Evolutionary conservation across 2,329 filamentous ascomycete genomes (phyloP).

Genomic region (Aspergillus calidoustus): DNA sequence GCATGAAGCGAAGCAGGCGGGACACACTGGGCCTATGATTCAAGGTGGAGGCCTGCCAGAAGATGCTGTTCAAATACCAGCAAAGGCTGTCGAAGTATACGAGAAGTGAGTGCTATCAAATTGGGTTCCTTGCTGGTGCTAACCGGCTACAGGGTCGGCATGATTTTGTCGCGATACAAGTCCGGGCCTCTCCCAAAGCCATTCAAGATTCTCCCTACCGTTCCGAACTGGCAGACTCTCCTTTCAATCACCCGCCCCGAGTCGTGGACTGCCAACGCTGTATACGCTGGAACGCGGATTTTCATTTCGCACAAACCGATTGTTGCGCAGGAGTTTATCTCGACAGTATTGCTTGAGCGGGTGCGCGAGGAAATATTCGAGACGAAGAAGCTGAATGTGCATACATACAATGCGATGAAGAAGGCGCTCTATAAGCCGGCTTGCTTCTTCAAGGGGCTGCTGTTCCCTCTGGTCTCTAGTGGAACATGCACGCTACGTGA

Average conservation of each 20-base stretch:
- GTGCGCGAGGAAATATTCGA: slow-evolving; percentile 95
- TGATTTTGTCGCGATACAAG: slow-evolving; percentile 90
- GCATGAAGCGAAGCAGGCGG: slow-evolving; percentile 73
- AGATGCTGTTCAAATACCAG: slow-evolving; percentile 83
- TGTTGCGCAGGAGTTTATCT: slow-evolving; percentile 82
- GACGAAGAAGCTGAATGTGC: slow-evolving; percentile 91
- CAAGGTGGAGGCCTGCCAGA: slow-evolving; percentile 65
- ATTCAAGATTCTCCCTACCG: slow-evolving; percentile 92
- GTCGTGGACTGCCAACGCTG: slow-evolving; percentile 75
- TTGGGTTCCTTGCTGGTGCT: slow-evolving; percentile 17
- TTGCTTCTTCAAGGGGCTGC: slow-evolving; percentile 94
- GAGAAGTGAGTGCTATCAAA: slow-evolving; percentile 66
- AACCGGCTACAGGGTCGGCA: slow-evolving; percentile 66
- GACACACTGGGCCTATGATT: slow-evolving; percentile 46
- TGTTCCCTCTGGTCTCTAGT: slow-evolving; percentile 85
- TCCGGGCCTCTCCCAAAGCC: slow-evolving; percentile 96
- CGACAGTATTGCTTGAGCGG: slow-evolving; percentile 82
- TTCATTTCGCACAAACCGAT: slow-evolving; percentile 84
- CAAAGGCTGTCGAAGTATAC: slow-evolving; percentile 93
- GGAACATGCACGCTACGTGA: slow-evolving; percentile 91
- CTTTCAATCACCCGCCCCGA: slow-evolving; percentile 83
- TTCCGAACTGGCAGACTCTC: slow-evolving; percentile 90
- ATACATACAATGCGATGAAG: slow-evolving; percentile 92
- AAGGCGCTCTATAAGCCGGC: slow-evolving; percentile 92
- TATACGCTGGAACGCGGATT: slow-evolving; percentile 87